phyloP scores from a whole-genome alignment of 345 rosid genomes.

The Linum lewisii region DNA sequence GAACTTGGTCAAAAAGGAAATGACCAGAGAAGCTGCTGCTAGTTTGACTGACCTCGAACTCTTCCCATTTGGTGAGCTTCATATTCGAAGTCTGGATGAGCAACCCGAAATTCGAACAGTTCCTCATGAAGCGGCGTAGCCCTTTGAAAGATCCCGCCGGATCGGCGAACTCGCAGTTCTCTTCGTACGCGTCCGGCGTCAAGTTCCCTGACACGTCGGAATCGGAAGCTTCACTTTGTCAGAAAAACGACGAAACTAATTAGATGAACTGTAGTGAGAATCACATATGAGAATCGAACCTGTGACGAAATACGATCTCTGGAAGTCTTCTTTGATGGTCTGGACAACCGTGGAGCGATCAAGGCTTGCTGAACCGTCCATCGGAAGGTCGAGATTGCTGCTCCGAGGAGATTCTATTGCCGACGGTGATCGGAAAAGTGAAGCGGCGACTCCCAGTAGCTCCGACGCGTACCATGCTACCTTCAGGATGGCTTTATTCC shows the following conservation, averaged over 20 bases:
- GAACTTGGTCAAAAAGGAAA: not conserved
- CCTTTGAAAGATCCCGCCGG: conserved; percentile 97
- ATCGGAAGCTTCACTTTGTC: not conserved
- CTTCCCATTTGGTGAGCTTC: conserved; percentile 93
- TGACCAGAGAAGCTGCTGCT: no score
- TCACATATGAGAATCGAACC: conserved; percentile 24
- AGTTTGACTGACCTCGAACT: conserved; percentile 62
- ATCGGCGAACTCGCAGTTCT: conserved; percentile 88
- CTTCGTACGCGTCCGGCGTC: conserved; percentile 67
- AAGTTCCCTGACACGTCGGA: conserved; percentile 40
- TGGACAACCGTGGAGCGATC: conserved; percentile 53
- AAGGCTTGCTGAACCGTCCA: conserved; percentile 43
- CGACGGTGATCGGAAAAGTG: conserved; percentile 45
- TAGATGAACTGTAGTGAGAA: not conserved
- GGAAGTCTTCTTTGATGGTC: conserved; percentile 60
- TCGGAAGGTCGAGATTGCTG: conserved; percentile 15
- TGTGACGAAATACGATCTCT: conserved; percentile 79
- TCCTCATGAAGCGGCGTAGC: conserved; percentile 78
- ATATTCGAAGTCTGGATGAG: conserved; percentile 68
- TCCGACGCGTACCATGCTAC: conserved; percentile 94
- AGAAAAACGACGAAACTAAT: not conserved
- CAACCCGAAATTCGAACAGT: conserved; percentile 77
- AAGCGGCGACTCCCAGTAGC: conserved; percentile 84
- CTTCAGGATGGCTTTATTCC: conserved; percentile 61
- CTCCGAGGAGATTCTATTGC: conserved; percentile 13